Evolutionary conservation across 139 green algal genomes (phyloP).

Genomic region (Gonium pectorale): DNA sequence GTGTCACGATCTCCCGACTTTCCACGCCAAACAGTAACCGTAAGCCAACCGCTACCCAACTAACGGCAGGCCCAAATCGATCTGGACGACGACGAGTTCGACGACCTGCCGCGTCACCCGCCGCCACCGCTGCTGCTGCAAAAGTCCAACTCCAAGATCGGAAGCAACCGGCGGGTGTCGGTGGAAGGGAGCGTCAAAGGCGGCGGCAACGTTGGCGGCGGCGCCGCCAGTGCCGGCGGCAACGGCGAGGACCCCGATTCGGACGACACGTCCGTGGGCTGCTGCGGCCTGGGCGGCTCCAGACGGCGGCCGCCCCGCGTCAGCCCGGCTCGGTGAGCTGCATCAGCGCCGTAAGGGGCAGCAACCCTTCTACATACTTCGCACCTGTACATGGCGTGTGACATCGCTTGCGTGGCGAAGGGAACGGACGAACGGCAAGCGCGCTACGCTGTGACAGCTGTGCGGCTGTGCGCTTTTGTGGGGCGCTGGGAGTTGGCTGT

Average conservation of each 20-base stretch:
- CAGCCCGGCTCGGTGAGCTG: too few species aligned
- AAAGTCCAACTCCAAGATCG: background rate
- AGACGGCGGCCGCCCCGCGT: too few species aligned
- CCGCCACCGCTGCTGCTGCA: background rate
- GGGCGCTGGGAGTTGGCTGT: too few species aligned
- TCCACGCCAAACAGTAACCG: background rate
- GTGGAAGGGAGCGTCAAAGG: background rate
- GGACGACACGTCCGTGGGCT: slow-evolving; percentile 25
- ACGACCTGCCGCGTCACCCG: background rate
- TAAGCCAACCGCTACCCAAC: background rate
- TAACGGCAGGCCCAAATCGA: slow-evolving; percentile 28
- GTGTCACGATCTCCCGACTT: too few species aligned
- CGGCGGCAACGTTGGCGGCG: background rate
- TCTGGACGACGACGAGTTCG: background rate
- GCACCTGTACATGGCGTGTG: too few species aligned
- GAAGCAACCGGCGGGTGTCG: background rate
- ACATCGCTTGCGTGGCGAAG: too few species aligned
- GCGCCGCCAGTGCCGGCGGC: background rate
- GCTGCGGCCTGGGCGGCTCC: slow-evolving; percentile 10
- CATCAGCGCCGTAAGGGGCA: too few species aligned
- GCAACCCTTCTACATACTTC: too few species aligned
- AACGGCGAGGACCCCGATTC: background rate
- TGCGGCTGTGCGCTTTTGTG: too few species aligned
- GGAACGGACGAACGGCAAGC: too few species aligned
- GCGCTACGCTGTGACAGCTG: too few species aligned